These are phyloP conservation scores for Scorias spongiosa DNA, from an alignment of 2,329 filamentous ascomycete genomes.

Conservation along the genomic window DNA sequence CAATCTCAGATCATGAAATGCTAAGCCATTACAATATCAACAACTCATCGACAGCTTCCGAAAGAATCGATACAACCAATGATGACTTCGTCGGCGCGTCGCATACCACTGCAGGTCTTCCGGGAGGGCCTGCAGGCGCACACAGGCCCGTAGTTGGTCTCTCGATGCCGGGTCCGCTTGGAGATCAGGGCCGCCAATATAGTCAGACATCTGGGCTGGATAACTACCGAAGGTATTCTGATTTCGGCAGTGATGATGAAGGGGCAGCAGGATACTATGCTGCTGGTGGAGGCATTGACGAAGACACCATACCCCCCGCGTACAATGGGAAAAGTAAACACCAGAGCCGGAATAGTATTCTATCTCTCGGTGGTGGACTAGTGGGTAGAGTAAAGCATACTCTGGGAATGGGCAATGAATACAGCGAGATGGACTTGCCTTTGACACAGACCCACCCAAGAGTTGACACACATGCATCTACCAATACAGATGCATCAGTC, in stretches of 20 bases:
- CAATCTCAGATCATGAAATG: slow-evolving; percentile 69
- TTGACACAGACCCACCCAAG: slow-evolving; percentile 49
- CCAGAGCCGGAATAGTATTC: slow-evolving; percentile 67
- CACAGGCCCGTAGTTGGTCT: neutral
- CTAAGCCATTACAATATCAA: slow-evolving; percentile 60
- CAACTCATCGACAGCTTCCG: slow-evolving; percentile 43
- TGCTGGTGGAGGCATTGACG: slow-evolving; percentile 44
- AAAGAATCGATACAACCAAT: slow-evolving; percentile 76
- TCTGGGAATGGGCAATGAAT: slow-evolving; percentile 70
- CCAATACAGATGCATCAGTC: slow-evolving; percentile 3
- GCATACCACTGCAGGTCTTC: slow-evolving; percentile 30
- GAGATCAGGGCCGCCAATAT: slow-evolving; percentile 30
- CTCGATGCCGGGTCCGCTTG: slow-evolving; percentile 24
- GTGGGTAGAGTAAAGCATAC: slow-evolving; percentile 79
- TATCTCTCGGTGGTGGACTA: slow-evolving; percentile 73
- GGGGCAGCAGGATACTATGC: slow-evolving; percentile 51
- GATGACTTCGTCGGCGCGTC: slow-evolving; percentile 78
- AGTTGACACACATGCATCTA: slow-evolving; percentile 3
- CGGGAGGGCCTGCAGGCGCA: slow-evolving; percentile 26
- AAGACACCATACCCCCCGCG: slow-evolving; percentile 35
- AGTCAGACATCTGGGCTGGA: slow-evolving; percentile 68
- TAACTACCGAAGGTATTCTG: slow-evolving; percentile 86
- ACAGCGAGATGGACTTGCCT: slow-evolving; percentile 96
- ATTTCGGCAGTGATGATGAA: slow-evolving; percentile 57
- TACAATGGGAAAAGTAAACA: slow-evolving; percentile 32